A percentile compares a stretch with the other conserved stretches of the same genome.
phyloP scores from a whole-genome alignment of 2,329 filamentous ascomycete genomes.

The Pseudogymnoascus sp. region DNA sequence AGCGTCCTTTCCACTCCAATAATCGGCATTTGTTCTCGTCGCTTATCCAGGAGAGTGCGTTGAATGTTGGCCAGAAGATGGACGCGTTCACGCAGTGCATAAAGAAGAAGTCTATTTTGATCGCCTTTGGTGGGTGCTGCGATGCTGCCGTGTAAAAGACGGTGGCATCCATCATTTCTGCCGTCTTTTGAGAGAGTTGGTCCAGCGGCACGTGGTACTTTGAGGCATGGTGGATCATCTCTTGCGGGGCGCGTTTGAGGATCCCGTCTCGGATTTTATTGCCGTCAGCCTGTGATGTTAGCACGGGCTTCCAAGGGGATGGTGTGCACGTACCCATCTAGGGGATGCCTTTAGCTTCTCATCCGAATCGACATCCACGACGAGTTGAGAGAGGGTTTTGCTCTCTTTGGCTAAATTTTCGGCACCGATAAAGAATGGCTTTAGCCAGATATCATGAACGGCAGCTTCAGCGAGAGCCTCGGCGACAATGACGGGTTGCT shows the following conservation, averaged over 20 bases:
- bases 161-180: constrained; percentile 61
- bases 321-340: constrained; percentile 29
- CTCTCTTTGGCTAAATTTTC: constrained; percentile 38
- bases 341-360: constrained; percentile 47
- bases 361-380: constrained; percentile 49
- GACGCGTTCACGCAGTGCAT: constrained; percentile 67
- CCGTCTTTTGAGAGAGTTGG: constrained; percentile 39
- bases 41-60: constrained; percentile 51
- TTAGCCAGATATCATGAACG: constrained; percentile 53
- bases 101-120: constrained; percentile 75
- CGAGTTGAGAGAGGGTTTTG: constrained; percentile 45
- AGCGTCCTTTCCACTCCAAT: constrained; percentile 72
- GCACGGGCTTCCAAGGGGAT: background rate
- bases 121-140: constrained; percentile 51
- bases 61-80: constrained; percentile 66
- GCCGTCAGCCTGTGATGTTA: constrained; percentile 31
- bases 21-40: constrained; percentile 54
- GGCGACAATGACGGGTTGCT: constrained; percentile 71
- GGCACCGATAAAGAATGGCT: constrained; percentile 42
- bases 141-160: constrained; percentile 43
- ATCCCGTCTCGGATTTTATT: constrained; percentile 65
- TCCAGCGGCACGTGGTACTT: constrained; percentile 50
- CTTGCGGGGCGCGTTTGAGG: constrained; percentile 49
- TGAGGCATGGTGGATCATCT: constrained; percentile 52
- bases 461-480: constrained; percentile 70